Evolutionary conservation across 345 rosid species (phyloP), one percentile per base, ranked within the genome.

Genomic region (Capsella bursapastoris): DNA sequence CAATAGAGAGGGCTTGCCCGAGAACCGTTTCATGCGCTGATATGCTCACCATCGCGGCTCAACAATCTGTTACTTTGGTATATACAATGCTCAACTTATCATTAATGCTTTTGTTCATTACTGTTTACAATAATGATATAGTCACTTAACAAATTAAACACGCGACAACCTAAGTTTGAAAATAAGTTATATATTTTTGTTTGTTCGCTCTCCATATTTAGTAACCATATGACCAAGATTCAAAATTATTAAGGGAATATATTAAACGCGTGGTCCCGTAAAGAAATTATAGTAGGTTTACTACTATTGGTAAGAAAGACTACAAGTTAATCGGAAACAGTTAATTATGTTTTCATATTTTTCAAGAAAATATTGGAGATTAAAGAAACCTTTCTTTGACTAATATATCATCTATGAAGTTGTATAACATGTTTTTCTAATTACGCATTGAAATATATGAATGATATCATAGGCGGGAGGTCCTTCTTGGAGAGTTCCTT

Each of bases 11-110:
- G 29, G 69, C 78, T 0, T 88, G 96, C 41, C 85, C 89, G 4
- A 76, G 84, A 0, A 83, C 79, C 9, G 90, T 90, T 40, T 86
- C 96, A 13, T 90, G 93, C 57, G 91, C 91, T 8, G 92, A 88
- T 50, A 79, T 89, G 27, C 78, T 90, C 22, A 79, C 92, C 5
- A 84, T 88, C 6, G 87, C 86, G 4, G 91, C 96, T 68, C 88
- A 86, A 32, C 92, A 90, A 32, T 88, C 91, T 14, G 86, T 86
- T 0, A 84, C 78, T 25, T 81, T 83, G 55, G 96, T 86, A 22
- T 22, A 22, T 1, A 22, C 25, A 22, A 22, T 22, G 25, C 25
- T 22, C 25, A 22, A 22, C 25, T 22, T 22, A 22, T 22, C 25
- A 22, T 22, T 22, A 22, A 22, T 22, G 0, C 25, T 22, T 22